Base-by-base conservation (phyloP, 1,284 basidiomycete genomes). In the Leccinum pachyderme region DNA sequence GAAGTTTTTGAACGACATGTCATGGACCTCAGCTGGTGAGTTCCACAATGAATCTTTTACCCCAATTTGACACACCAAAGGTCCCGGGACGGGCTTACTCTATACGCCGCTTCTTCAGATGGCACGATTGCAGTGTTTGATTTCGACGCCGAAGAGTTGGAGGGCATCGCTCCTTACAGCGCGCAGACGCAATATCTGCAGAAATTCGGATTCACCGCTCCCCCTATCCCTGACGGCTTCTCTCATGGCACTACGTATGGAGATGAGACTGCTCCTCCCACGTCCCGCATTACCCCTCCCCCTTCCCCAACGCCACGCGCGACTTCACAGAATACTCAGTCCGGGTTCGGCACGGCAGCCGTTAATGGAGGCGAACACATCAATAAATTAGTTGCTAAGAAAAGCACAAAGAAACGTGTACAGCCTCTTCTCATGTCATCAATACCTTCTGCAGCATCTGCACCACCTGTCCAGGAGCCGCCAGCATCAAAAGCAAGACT, bases 71-170 rank as follows among this genome's bases (percentile, higher is more conserved):
- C 56, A 18, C 5, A 25, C n/a, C 18, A 3, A 58, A 94, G 93
- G 92, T 92, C 93, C 3, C 84, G 83, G 68, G 95, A 99, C 66
- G 96, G 97, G 7, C 79, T 92, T 44, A 90, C 89, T 2, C 81
- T 99, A 0, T 99, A 97, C 65, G 94, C 94, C 0, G 95, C 93
- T 56, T 98, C 95, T 0, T 95, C 94, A 0, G 97, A 99, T 66
- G 96, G 97, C 1, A 94, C 93, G 0, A 86, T 98, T 51, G 93
- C 87, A 3, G 93, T 89, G 2, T 91, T 98, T 71, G 78, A 82
- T 57, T 97, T 98, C 66, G 86, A 89, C 39, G 66, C 81, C 0
- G 79, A 82, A 25, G 93, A 97, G 71, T 79, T 98, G 11, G 91
- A 93, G 56, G 89, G 93, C 18, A 85, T 95, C 22, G 87, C 90